Evolutionary conservation across 2,329 filamentous ascomycete genomes (phyloP).

Genomic region (Cryphonectria naterciae): DNA sequence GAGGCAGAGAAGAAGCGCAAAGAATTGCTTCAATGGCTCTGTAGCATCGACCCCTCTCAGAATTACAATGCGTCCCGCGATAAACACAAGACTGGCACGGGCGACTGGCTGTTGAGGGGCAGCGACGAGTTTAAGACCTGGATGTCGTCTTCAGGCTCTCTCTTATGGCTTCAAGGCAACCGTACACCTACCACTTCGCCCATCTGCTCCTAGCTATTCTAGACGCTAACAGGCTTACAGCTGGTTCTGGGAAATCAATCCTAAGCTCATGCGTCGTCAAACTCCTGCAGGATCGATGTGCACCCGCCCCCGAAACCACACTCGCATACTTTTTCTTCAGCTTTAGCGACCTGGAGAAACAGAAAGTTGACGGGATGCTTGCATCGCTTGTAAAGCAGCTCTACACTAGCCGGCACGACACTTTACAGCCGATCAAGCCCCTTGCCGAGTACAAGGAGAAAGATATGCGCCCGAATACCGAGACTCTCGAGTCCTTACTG

Average conservation of each 20-base stretch:
- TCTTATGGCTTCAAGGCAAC: background rate
- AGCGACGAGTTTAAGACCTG: background rate
- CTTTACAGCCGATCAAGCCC: background rate
- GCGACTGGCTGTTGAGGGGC: background rate
- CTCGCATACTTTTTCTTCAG: slow-evolving; percentile 35
- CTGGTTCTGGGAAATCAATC: background rate
- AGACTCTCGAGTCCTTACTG: background rate
- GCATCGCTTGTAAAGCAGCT: slow-evolving; percentile 30
- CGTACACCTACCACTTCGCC: background rate
- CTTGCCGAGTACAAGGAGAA: background rate
- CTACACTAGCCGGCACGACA: background rate
- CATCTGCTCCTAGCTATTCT: background rate
- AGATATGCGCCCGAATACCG: background rate
- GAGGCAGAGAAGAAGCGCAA: background rate
- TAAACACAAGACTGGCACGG: background rate
- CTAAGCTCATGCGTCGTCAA: background rate
- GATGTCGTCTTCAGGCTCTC: background rate
- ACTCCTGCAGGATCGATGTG: background rate
- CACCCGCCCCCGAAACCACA: background rate
- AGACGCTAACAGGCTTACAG: background rate
- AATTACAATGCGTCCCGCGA: background rate
- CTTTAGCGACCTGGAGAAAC: slow-evolving; percentile 31
- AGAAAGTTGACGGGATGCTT: slow-evolving; percentile 29
- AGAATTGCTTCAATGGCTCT: background rate
- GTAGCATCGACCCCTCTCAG: background rate